These are phyloP conservation scores for Boletus sp. DNA, from an alignment of 768 basidiomycete genomes.

Conservation along the genomic window DNA sequence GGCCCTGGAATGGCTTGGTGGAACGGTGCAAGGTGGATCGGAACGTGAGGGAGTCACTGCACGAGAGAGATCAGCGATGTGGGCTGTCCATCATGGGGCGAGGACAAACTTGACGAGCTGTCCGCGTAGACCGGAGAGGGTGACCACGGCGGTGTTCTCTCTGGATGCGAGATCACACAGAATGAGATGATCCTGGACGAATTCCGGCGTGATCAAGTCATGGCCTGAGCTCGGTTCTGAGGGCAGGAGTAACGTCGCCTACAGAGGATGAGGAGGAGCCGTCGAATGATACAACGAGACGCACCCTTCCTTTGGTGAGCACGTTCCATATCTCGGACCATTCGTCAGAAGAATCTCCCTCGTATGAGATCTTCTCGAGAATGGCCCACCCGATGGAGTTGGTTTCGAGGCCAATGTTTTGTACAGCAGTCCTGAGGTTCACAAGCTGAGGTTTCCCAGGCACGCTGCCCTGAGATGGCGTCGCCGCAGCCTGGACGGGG, in stretches of 20 bases:
- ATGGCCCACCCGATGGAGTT: conserved; percentile 73
- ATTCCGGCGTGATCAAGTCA: conserved; percentile 62
- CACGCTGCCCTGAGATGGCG: conserved; percentile 53
- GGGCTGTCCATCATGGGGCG: conserved; percentile 27
- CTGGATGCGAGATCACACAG: conserved; percentile 54
- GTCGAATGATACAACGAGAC: conserved; percentile 16
- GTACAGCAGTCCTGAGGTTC: conserved; percentile 70
- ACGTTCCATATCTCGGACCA: conserved; percentile 71
- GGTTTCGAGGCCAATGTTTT: conserved; percentile 61
- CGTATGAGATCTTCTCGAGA: conserved; percentile 62
- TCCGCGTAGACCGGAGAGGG: conserved; percentile 82
- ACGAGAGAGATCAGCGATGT: conserved; percentile 26
- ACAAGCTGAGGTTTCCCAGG: conserved; percentile 67
- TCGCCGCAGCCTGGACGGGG: conserved; percentile 31
- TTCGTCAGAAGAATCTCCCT: conserved; percentile 49
- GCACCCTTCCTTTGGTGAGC: conserved; percentile 64
- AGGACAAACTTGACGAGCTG: conserved; percentile 53
- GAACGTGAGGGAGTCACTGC: conserved; percentile 39
- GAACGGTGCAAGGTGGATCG: conserved; percentile 42
- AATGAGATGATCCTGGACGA: conserved; percentile 80
- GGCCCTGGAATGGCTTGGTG: conserved; percentile 40
- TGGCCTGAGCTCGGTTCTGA: conserved; percentile 51
- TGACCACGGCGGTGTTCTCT: conserved; percentile 55
- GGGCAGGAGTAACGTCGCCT: conserved; percentile 84
- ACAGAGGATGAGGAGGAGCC: conserved; percentile 3